Evolutionary conservation across 805 yeast species (phyloP), one percentile per base, ranked within the genome.

Genomic region (Saturnispora dispora): DNA sequence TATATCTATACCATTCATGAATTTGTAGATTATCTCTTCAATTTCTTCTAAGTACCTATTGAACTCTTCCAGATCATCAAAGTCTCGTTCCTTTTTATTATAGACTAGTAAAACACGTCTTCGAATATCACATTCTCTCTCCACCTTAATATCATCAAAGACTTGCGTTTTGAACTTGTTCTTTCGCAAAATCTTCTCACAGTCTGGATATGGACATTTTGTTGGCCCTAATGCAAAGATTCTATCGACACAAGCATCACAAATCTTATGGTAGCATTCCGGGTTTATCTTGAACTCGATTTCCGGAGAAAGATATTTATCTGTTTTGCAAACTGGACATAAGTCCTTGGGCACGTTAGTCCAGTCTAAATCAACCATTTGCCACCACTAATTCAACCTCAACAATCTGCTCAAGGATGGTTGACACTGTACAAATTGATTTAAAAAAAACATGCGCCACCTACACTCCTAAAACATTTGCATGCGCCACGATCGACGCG

Each of bases 311-410:
- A 93, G 74, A 66, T 93, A 93, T 65, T 90, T 73, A 68, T 91
- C 96, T 45, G 97, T 88, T 69, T 91, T 88, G 75, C 99, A 93
- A 61, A 93, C 88, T 30, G 98, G 98, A 73, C 99, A 93, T 81
- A 90, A 52, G 49, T 66, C 70, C 51, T 63, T 63, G 3, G 70
- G 70, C 7, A 66, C 62, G 48, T 65, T 65, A 41, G 58, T 53
- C 70, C 70, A 66, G 45, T 66, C 69, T 46, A 65, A 45, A 36
- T 66, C 69, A 15, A 63, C 68, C 69, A 65, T 65, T 20, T 18
- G 3, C 15, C 25, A 18, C 15, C 35, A 11, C 30, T 23, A 10
- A 22, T 25, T 22, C 13, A 23, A 17, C 30, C 18, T 20, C 9
- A 7, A 6, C 11, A 37, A 8, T 18, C 23, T 10, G 11, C 25